A percentile compares a stretch with the other conserved stretches of the same genome.
Conservation (phyloP, 1,284 basidiomycete species). For the Cutaneotrichosporon dermatis region DNA sequence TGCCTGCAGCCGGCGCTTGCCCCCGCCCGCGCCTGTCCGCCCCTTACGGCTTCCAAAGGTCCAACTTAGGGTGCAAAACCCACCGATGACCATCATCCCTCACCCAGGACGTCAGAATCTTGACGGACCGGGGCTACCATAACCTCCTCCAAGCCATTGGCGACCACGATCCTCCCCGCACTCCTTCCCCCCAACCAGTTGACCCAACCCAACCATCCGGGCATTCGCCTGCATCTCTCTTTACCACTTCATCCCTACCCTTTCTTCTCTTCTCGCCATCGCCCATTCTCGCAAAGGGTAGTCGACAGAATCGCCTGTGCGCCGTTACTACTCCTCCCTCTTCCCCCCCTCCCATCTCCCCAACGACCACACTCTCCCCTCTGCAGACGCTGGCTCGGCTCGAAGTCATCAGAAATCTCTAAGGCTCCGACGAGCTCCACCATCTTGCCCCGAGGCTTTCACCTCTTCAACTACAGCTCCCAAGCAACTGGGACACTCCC, state of each 20-base stretch:
- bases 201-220: too few relatives aligned
- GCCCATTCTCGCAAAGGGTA: background rate
- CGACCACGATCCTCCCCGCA: too few relatives aligned
- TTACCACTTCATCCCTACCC: background rate
- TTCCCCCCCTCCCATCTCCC: too few relatives aligned
- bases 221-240: background rate
- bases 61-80: too few relatives aligned
- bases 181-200: too few relatives aligned
- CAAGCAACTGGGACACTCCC: background rate
- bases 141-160: too few relatives aligned
- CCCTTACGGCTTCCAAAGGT: too few relatives aligned
- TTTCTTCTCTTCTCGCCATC: conserved; percentile 4
- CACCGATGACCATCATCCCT: too few relatives aligned
- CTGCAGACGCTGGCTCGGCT: background rate
- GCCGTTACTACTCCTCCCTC: background rate
- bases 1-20: too few relatives aligned
- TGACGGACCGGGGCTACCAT: too few relatives aligned
- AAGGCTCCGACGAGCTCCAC: conserved; percentile 1
- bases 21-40: too few relatives aligned
- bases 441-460: background rate
- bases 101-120: too few relatives aligned
- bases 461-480: background rate
- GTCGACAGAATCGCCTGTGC: background rate
- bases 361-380: background rate
- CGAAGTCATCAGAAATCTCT: background rate